Percentiles rank a stretch among this genome's conserved stretches.
phyloP scores from a whole-genome alignment of 441 rosid species.

The Adansonia rubrostipa region DNA sequence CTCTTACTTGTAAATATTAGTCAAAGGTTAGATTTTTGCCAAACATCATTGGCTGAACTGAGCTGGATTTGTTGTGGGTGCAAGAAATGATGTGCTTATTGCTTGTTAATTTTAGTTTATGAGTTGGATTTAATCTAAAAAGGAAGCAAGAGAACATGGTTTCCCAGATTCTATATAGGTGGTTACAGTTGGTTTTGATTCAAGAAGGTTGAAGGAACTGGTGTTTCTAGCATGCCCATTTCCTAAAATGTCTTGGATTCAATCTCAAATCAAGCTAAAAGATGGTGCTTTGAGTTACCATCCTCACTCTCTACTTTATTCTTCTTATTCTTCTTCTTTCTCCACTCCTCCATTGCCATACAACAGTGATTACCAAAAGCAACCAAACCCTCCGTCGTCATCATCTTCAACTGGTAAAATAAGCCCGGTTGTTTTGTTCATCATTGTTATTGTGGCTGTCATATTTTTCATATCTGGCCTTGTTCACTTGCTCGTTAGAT shows the following conservation, averaged over 20 bases:
- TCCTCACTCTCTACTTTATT: conserved; percentile 40
- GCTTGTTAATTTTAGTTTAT: conserved; percentile 36
- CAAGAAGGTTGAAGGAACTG: conserved; percentile 26
- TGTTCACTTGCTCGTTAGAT: conserved; percentile 59
- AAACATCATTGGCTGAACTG: conserved; percentile 26
- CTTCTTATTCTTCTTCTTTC: conserved; percentile 39
- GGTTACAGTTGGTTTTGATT: conserved; percentile 3
- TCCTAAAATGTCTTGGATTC: conserved; percentile 50
- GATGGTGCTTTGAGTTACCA: conserved; percentile 35
- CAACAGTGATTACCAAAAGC: conserved; percentile 43
- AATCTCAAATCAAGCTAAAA: conserved; percentile 37
- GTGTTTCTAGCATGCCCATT: conserved; percentile 41
- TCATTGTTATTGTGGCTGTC: conserved; percentile 59
- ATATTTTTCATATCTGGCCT: conserved; percentile 61
- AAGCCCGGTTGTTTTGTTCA: conserved; percentile 55
- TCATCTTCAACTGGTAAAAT: conserved; percentile 55
- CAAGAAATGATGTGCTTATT: conserved; percentile 38
- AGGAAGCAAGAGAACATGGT: conserved; percentile 27
- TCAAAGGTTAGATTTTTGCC: conserved; percentile 30
- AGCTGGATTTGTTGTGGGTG: conserved; percentile 35
- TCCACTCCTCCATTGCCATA: conserved; percentile 40
- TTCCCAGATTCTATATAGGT: conserved; percentile 5
- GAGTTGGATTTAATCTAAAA: conserved; percentile 41
- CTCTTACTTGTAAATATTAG: conserved; percentile 33
- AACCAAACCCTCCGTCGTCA: conserved; percentile 28